Conservation (phyloP, 140 eudicot genomes). For the Stevia rebaudiana region DNA sequence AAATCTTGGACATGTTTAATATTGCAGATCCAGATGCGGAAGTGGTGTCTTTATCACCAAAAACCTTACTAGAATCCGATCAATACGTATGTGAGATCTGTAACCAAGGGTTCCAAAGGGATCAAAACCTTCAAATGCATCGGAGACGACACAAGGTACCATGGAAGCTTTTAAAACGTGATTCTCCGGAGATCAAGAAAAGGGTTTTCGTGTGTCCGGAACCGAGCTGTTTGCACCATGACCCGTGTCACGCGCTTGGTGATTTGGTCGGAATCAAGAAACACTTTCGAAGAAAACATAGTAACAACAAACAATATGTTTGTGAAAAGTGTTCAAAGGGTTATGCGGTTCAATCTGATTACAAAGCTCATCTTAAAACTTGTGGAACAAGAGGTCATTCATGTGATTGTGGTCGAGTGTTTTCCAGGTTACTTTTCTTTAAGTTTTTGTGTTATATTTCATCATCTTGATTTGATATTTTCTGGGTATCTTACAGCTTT, state of each 20-base stretch:
- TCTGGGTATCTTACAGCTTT: slow-evolving; percentile 27
- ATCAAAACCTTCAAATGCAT: slow-evolving; percentile 70
- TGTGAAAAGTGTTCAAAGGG: slow-evolving; percentile 63
- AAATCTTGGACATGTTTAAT: slow-evolving; percentile 6
- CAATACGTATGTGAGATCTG: slow-evolving; percentile 70
- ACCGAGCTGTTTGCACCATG: slow-evolving; percentile 55
- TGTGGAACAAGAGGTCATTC: slow-evolving; percentile 78
- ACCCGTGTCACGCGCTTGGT: slow-evolving; percentile 61
- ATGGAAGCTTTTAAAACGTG: slow-evolving; percentile 62
- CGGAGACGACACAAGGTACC: slow-evolving; percentile 67
- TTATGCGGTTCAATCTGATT: slow-evolving; percentile 69
- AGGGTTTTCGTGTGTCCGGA: slow-evolving; percentile 71
- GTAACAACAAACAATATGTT: slow-evolving; percentile 60
- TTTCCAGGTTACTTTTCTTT: slow-evolving; percentile 46
- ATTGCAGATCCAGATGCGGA: slow-evolving; percentile 67
- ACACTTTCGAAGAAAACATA: slow-evolving; percentile 59
- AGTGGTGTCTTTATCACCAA: slow-evolving; percentile 55
- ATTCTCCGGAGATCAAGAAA: slow-evolving; percentile 49
- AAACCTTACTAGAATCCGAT: slow-evolving; percentile 57
- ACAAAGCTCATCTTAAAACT: slow-evolving; percentile 66
- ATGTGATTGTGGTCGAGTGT: slow-evolving; percentile 71
- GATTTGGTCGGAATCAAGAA: slow-evolving; percentile 65
- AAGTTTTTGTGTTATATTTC: neutral
- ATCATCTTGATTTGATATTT: slow-evolving; percentile 15
- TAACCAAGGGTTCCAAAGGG: slow-evolving; percentile 70